Conservation (phyloP, 768 basidiomycete genomes). For the Tylopilus sp. region DNA sequence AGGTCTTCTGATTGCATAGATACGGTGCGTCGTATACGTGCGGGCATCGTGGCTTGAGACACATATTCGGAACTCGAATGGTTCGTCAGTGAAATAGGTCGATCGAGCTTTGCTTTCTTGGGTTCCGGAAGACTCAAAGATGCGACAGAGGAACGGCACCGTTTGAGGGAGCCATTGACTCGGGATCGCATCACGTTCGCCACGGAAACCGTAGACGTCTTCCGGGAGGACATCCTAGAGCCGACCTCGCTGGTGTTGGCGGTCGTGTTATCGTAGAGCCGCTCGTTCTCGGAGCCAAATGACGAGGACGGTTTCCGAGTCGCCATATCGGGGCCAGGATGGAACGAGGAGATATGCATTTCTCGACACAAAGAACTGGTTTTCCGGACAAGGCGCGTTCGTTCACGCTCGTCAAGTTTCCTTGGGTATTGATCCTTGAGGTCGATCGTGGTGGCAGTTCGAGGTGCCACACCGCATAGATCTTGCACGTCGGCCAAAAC, state of each 20-base stretch:
- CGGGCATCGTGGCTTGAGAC: slow-evolving; percentile 32
- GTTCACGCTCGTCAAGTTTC: background rate
- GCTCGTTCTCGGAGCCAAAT: background rate
- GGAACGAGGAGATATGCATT: background rate
- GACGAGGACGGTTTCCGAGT: background rate
- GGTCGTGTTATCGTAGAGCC: background rate
- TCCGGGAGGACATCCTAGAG: background rate
- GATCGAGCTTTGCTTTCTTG: slow-evolving; percentile 21
- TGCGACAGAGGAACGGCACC: slow-evolving; percentile 8
- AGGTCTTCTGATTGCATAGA: slow-evolving; percentile 35
- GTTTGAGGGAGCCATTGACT: slow-evolving; percentile 8
- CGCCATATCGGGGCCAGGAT: background rate
- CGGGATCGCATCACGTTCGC: background rate
- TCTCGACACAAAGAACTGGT: background rate
- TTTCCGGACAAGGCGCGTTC: background rate
- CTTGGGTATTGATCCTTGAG: background rate
- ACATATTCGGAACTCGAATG: background rate
- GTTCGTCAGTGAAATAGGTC: background rate
- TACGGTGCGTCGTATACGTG: slow-evolving; percentile 39
- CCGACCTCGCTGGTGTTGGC: background rate
- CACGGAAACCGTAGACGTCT: background rate
- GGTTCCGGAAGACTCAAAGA: background rate
- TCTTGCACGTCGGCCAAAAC: background rate
- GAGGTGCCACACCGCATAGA: slow-evolving; percentile 10
- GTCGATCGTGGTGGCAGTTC: background rate